These are phyloP conservation scores for Thermothelomyces thermophilus DNA, from an alignment of 2,329 filamentous ascomycete species.

Conservation along the genomic window DNA sequence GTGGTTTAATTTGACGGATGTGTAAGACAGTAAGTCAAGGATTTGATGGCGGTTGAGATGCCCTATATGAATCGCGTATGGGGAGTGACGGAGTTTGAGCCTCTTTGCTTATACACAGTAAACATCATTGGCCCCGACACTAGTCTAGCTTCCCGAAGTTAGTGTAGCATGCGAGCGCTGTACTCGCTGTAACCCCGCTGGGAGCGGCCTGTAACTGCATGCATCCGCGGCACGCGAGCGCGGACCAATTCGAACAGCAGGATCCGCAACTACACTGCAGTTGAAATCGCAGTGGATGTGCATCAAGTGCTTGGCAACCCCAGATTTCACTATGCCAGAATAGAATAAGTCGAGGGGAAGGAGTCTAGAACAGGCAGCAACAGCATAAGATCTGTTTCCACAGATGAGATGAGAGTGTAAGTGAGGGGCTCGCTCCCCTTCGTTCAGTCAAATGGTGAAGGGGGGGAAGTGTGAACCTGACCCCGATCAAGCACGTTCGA, in stretches of 20 bases:
- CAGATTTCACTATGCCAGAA: slow-evolving; percentile 14
- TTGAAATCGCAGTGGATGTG: slow-evolving; percentile 11
- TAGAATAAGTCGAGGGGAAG: not conserved
- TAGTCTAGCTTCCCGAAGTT: not conserved
- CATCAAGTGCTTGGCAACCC: slow-evolving; percentile 15
- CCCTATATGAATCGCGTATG: too few relatives aligned
- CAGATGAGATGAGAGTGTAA: too few relatives aligned
- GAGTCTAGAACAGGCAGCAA: slow-evolving; percentile 7
- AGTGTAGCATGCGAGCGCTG: slow-evolving; percentile 8
- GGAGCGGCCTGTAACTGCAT: slow-evolving; percentile 17
- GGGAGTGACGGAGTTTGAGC: too few relatives aligned
- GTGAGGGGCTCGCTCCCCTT: too few relatives aligned
- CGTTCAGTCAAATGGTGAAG: too few relatives aligned
- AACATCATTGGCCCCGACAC: slow-evolving; percentile 9
- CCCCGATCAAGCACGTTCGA: too few relatives aligned
- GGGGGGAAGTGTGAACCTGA: too few relatives aligned
- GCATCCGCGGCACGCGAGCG: slow-evolving; percentile 19
- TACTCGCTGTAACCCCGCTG: slow-evolving; percentile 11
- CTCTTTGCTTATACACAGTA: too few relatives aligned
- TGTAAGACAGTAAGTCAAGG: too few relatives aligned
- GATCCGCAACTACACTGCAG: slow-evolving; percentile 11
- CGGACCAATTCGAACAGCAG: slow-evolving; percentile 15
- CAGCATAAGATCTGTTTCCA: too few relatives aligned
- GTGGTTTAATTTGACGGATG: too few relatives aligned
- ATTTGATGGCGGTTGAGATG: too few relatives aligned